phyloP scores from a whole-genome alignment of 148 eudicot species.

The Cornus suecica region DNA sequence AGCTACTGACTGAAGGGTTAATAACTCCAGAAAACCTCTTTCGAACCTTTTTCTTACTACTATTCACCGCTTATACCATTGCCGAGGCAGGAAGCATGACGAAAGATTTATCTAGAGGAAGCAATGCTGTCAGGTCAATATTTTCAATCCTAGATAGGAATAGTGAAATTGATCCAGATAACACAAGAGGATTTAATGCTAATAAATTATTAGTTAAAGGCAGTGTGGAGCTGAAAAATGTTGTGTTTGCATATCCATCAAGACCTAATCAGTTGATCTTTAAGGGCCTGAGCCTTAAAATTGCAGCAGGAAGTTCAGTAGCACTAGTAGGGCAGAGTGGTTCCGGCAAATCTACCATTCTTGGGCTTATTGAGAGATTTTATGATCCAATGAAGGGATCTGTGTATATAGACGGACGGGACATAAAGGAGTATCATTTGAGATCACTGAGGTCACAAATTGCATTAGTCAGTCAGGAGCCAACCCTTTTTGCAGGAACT shows the following conservation, averaged over 20 bases:
- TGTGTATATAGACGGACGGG: constrained; percentile 36
- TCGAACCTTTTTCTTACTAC: constrained; percentile 38
- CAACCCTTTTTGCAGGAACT: constrained; percentile 43
- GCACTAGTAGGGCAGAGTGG: constrained; percentile 57
- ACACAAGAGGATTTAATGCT: constrained; percentile 19
- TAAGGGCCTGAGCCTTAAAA: constrained; percentile 40
- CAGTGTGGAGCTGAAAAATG: constrained; percentile 38
- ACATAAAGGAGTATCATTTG: constrained; percentile 36
- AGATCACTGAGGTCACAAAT: constrained; percentile 36
- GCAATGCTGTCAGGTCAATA: constrained; percentile 43
- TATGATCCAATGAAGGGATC: constrained; percentile 46
- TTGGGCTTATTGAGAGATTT: constrained; percentile 45
- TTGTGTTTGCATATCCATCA: constrained; percentile 43
- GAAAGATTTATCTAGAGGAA: constrained; percentile 49
- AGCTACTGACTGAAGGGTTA: constrained; percentile 13
- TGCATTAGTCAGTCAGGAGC: constrained; percentile 46
- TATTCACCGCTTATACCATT: constrained; percentile 50
- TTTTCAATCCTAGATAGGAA: constrained; percentile 42
- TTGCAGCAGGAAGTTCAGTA: constrained; percentile 38
- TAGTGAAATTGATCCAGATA: constrained; percentile 34
- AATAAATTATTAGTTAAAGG: constrained; percentile 25
- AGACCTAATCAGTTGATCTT: constrained; percentile 45
- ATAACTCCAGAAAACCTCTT: constrained; percentile 40
- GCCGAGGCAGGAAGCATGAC: constrained; percentile 64
- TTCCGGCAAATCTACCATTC: constrained; percentile 49